Evolutionary conservation across 1,284 basidiomycete genomes (phyloP), one percentile per base, ranked within the genome.

Genomic region (Leccinum insolens): DNA sequence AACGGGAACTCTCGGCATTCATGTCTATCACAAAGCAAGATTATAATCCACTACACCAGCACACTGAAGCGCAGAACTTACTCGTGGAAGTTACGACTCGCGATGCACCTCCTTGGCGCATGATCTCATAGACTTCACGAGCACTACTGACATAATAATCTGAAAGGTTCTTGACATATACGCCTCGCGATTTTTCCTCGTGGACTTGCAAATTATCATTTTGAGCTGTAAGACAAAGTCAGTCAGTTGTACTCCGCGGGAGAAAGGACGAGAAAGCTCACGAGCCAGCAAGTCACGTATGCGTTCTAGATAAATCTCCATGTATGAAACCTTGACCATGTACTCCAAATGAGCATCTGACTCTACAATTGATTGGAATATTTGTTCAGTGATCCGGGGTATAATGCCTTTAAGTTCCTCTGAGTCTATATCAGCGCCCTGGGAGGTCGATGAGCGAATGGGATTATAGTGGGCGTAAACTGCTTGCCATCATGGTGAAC

Each of bases 1-100:
- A 99, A 63, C 98, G 94, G 28, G 98, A 99, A 67, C 95, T 97
- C 81, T 99, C 98, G 71, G 98, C 96, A 80, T 99, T 99, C 98
- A 99, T 99, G 82, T 99, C 96, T 98, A 75, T n/a, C 34, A 69
- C n/a, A 59, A 62, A 58, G 41, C 67, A 67, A 64, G 49, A 46
- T 75, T 25, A 70, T 31, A 61, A 65, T 57, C 44, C 31, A 64
- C n/a, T 22, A 41, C 5, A 25, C 28, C 37, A 58, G 49, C 22
- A 25, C 41, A 34, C 41, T 25, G 41, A 28, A 67, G 61, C 28
- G 61, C 41, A 34, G 39, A 31, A 84, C 92, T 79, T 74, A 97
- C 95, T 98, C 6, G 98, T 99, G 4, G 96, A 92, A 6, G 96
- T 96, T 9, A 98, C 95, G 9, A 95, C 95, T 72, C 98, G 88